A percentile compares a stretch with the other conserved stretches of the same genome.
Conservation (phyloP, 1,284 basidiomycete genomes). For the Chalciporus piperatoides region DNA sequence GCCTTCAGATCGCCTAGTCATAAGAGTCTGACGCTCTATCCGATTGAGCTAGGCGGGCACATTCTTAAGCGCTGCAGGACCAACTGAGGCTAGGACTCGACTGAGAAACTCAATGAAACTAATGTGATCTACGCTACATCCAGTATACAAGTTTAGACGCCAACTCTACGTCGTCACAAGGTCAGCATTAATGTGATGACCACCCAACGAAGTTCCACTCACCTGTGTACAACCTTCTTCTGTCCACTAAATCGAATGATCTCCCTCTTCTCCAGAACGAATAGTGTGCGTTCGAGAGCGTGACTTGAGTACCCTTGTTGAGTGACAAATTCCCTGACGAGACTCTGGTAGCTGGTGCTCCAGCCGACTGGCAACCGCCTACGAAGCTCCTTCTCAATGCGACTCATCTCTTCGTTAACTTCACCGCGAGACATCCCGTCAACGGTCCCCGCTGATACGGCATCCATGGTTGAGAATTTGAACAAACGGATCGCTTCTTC, state of each 20-base stretch:
- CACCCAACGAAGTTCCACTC: constrained; percentile 7
- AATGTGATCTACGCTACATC: background rate
- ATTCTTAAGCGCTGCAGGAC: background rate
- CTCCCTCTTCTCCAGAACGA: constrained; percentile 93
- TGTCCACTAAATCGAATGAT: constrained; percentile 71
- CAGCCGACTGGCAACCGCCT: constrained; percentile 92
- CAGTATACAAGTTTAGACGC: constrained; percentile 22
- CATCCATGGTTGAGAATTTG: constrained; percentile 99
- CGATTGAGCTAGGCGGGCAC: constrained; percentile 83
- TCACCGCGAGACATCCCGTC: constrained; percentile 93
- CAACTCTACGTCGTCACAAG: constrained; percentile 21
- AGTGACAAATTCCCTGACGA: constrained; percentile 94
- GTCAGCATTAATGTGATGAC: constrained; percentile 2
- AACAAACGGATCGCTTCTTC: constrained; percentile 98
- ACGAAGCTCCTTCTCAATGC: constrained; percentile 90
- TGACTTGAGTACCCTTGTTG: constrained; percentile 90
- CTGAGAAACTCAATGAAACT: no score
- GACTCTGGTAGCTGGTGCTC: constrained; percentile 92
- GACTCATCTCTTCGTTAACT: constrained; percentile 90
- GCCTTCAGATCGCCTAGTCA: constrained; percentile 65
- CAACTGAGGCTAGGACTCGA: no score
- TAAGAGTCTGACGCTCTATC: constrained; percentile 81
- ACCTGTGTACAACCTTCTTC: constrained; percentile 56
- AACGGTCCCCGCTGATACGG: constrained; percentile 88
- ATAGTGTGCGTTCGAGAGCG: constrained; percentile 90